Evolutionary conservation across 148 eudicot species (phyloP).

Genomic region (Diospyros kaki): DNA sequence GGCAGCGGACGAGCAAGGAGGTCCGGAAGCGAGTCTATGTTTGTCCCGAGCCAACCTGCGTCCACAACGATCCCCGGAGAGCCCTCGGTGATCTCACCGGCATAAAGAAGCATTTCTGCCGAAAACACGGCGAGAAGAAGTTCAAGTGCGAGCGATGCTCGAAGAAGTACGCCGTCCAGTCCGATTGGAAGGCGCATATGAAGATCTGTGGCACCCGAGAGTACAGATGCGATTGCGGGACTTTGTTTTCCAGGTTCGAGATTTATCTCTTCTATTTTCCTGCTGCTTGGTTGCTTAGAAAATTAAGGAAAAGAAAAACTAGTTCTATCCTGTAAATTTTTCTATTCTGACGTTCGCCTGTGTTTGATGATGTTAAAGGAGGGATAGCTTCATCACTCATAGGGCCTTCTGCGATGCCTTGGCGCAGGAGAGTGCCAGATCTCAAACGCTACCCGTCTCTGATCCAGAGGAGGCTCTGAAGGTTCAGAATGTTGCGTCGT

Average conservation of each 20-base stretch:
- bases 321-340: neutral
- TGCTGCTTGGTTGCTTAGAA: neutral
- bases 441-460: slow-evolving; percentile 11
- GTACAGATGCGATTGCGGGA: slow-evolving; percentile 76
- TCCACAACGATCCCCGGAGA: slow-evolving; percentile 63
- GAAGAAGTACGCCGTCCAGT: slow-evolving; percentile 68
- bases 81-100: slow-evolving; percentile 80
- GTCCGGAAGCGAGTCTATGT: slow-evolving; percentile 52
- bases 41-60: slow-evolving; percentile 58
- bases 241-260: slow-evolving; percentile 58
- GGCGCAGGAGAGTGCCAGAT: slow-evolving; percentile 52
- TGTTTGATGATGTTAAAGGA: slow-evolving; percentile 31
- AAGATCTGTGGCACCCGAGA: slow-evolving; percentile 69
- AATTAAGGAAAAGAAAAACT: neutral
- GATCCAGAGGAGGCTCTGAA: slow-evolving; percentile 18
- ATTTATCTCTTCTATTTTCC: neutral
- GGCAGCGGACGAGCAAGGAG: slow-evolving; percentile 46
- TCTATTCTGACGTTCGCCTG: too few species aligned
- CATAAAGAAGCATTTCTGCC: slow-evolving; percentile 66
- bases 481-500: slow-evolving; percentile 16
- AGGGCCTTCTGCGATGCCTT: slow-evolving; percentile 80
- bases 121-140: slow-evolving; percentile 87
- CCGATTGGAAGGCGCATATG: slow-evolving; percentile 84
- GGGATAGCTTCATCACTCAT: slow-evolving; percentile 79
- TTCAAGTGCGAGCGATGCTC: slow-evolving; percentile 68